phyloP scores from a whole-genome alignment of 305 asterid species.

The Fraxinus angustifolia region DNA sequence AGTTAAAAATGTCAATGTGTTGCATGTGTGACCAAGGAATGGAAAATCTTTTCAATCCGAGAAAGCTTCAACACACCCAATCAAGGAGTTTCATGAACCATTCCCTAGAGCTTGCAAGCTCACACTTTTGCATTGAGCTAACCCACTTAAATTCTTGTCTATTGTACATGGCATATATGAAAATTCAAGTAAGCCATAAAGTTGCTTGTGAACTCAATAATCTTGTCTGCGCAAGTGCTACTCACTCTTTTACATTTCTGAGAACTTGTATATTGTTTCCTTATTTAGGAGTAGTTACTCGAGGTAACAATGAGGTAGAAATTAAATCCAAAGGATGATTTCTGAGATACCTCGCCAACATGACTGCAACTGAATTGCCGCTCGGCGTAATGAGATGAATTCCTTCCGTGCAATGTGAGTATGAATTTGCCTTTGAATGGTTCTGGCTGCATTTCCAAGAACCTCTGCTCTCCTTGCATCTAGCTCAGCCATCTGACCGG shows the following conservation, averaged over 20 bases:
- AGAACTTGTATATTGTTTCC: background rate
- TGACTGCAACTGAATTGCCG: conserved; percentile 87
- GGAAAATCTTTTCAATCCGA: background rate
- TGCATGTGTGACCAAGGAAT: background rate
- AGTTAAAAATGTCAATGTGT: background rate
- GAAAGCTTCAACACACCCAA: background rate
- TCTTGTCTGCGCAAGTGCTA: background rate
- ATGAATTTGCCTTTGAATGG: conserved; percentile 90
- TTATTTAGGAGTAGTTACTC: background rate
- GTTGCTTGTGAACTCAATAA: background rate
- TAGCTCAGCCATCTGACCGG: conserved; percentile 99
- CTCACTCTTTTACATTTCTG: background rate
- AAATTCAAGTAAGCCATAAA: background rate
- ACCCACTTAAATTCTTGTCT: background rate
- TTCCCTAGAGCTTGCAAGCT: background rate
- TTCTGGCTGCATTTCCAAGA: conserved; percentile 96
- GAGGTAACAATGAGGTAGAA: background rate
- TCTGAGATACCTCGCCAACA: conserved; percentile 91
- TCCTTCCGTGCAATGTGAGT: conserved; percentile 92
- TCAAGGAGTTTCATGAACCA: background rate
- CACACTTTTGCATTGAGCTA: background rate
- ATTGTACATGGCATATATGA: background rate
- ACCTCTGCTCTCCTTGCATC: conserved; percentile 97
- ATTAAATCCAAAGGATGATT: background rate
- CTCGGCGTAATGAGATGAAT: conserved; percentile 64